phyloP scores from a whole-genome alignment of 108 stramenopile species.

The Cylindrotheca fusiformis region DNA sequence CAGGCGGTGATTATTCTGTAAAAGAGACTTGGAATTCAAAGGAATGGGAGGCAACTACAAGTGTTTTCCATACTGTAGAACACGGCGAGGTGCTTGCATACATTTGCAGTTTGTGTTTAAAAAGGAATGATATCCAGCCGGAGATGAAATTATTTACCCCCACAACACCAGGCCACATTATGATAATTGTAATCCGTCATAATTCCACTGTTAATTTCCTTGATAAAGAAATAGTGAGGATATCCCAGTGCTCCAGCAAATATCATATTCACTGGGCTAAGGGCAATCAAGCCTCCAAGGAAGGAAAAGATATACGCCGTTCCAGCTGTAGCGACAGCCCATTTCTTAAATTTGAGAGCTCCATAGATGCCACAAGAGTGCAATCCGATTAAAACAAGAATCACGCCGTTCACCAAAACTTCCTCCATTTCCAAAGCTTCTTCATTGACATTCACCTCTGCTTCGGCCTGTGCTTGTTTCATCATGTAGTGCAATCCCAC shows the following conservation, averaged over 20 bases:
- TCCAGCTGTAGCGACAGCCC: background rate
- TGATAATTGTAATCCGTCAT: conserved; percentile 6
- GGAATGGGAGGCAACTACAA: no score
- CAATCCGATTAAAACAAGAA: background rate
- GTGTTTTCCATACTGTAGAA: no score
- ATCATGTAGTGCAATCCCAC: background rate
- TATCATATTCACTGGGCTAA: background rate
- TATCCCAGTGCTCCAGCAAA: background rate
- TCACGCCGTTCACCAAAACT: background rate
- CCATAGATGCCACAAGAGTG: background rate
- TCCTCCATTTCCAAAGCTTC: background rate
- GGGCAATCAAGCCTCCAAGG: background rate
- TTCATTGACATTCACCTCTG: background rate
- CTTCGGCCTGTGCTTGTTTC: background rate
- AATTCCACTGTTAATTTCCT: background rate
- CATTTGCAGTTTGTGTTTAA: no score
- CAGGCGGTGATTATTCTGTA: no score
- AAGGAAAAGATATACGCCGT: background rate
- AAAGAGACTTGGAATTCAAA: no score
- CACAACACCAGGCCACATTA: conserved; percentile 1
- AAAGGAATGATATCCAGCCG: no score
- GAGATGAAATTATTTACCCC: background rate
- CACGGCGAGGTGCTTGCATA: no score
- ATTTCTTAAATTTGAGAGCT: conserved; percentile 1
- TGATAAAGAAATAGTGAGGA: background rate